Conservation (phyloP, 805 yeast genomes). For the Ogataea sp. region DNA sequence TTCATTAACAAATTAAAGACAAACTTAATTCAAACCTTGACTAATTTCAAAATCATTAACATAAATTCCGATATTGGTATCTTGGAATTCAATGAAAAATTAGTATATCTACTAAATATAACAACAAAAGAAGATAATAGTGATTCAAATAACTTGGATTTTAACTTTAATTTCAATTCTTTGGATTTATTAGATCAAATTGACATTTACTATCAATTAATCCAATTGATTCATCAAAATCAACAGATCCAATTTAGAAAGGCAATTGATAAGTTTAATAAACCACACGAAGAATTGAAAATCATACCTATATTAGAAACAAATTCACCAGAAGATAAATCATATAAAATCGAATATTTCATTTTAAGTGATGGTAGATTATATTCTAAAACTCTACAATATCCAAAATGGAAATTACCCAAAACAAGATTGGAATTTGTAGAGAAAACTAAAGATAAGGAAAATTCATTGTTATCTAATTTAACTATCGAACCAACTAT, state of each 20-base stretch:
- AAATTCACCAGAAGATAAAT: constrained; percentile 2
- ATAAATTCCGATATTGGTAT: constrained; percentile 10
- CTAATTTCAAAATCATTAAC: constrained; percentile 24
- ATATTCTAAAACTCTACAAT: constrained; percentile 30
- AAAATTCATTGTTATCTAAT: background rate
- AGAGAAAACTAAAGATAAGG: constrained; percentile 5
- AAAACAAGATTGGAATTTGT: constrained; percentile 22
- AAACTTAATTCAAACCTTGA: constrained; percentile 32
- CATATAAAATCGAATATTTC: constrained; percentile 18
- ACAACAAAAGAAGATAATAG: no score
- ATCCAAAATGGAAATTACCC: constrained; percentile 26
- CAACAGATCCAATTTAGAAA: constrained; percentile 39
- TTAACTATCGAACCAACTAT: constrained; percentile 27
- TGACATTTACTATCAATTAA: constrained; percentile 36
- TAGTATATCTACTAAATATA: constrained; percentile 4
- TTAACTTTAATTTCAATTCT: constrained; percentile 25
- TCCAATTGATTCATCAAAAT: constrained; percentile 31
- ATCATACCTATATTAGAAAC: constrained; percentile 13
- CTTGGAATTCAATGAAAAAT: constrained; percentile 19
- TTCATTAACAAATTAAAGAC: constrained; percentile 36
- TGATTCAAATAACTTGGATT: no score
- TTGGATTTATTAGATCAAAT: constrained; percentile 39
- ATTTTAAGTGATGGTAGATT: constrained; percentile 46
- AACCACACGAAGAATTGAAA: constrained; percentile 18
- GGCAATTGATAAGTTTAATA: constrained; percentile 31